Base-by-base conservation (phyloP, 805 yeast genomes). In the Suhomyces prunicola region DNA sequence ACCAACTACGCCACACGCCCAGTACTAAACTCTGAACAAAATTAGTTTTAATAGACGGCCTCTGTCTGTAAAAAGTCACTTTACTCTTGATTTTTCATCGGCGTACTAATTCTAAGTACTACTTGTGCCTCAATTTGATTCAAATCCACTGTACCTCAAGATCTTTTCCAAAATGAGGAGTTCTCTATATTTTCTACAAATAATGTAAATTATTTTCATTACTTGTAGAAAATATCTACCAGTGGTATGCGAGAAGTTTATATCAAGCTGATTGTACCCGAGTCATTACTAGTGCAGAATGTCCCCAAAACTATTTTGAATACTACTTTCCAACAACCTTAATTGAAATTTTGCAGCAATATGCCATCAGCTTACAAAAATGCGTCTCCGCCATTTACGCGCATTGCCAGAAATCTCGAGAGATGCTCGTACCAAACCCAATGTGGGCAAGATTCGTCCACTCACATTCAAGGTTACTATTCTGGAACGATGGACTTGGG, bases 1-100 rank as follows among this genome's bases (percentile, higher is more conserved):
- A 83, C 88, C 88, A 83, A 82, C 88, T 83, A 80, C 87, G 87
- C 88, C 85, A 83, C 85, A 80, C 85, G 87, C 87, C 88, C 86
- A 42, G 6, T 17, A 9, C 13, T 19, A 9, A n/a, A 17, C 0
- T 7, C 3, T 2, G 9, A 0, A 5, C 9, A 5, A n/a, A n/a
- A 6, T 6, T n/a, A 2, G 9, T 33, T 33, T n/a, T 9, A n/a
- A n/a, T 33, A 33, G n/a, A 9, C 0, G 7, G 15, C 13, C 15
- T 4, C 36, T 13, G n/a, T 13, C 35, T 2, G 6, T 10, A 6
- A 10, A 29, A 9, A 29, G 10, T 9, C 31, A 29, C 5, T 10
- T 4, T 8, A 29, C 19, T 19, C 19, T 19, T 29, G 31, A 29
- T 24, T 24, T 2, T 24, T 24, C 7, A 24, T 24, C 10, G 10